Conservation (phyloP, 1,139 yeast genomes). For the Suhomyces kunorum region DNA sequence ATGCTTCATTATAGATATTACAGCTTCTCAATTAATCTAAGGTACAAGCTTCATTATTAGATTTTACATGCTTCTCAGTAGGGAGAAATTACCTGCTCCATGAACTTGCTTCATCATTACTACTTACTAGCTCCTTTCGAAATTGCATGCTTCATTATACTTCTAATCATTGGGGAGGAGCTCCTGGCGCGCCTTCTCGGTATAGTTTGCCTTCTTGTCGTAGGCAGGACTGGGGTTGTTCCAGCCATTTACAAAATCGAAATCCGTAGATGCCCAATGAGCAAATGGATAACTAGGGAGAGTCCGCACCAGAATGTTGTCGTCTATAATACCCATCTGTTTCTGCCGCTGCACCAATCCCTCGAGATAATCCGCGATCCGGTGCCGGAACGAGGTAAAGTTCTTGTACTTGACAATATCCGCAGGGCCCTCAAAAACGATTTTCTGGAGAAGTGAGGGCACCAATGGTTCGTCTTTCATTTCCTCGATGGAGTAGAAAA, state of each 20-base stretch:
- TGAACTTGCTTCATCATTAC: too few relatives aligned
- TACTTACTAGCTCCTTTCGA: too few relatives aligned
- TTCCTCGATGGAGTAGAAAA: constrained; percentile 68
- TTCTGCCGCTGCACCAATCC: constrained; percentile 56
- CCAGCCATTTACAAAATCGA: constrained; percentile 46
- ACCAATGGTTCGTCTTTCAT: constrained; percentile 77
- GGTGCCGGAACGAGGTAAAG: constrained; percentile 58
- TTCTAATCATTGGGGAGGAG: neutral
- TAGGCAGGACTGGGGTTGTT: constrained; percentile 38
- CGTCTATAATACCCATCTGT: constrained; percentile 53
- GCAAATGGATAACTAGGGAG: constrained; percentile 66
- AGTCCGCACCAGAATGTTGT: constrained; percentile 61
- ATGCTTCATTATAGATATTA: too few relatives aligned
- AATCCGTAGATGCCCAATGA: constrained; percentile 45
- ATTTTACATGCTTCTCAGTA: too few relatives aligned
- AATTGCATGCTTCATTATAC: too few relatives aligned
- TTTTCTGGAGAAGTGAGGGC: constrained; percentile 65
- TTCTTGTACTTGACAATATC: constrained; percentile 64
- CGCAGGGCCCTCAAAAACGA: constrained; percentile 66
- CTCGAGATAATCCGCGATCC: constrained; percentile 59
- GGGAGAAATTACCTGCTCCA: too few relatives aligned
- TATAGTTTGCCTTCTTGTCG: constrained; percentile 25
- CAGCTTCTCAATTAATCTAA: too few relatives aligned
- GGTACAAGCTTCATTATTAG: too few relatives aligned
- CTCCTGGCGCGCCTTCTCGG: constrained; percentile 20